These are phyloP conservation scores for Cupressus sempervirens DNA, from an alignment of 75 land plant species.

Conservation along the genomic window DNA sequence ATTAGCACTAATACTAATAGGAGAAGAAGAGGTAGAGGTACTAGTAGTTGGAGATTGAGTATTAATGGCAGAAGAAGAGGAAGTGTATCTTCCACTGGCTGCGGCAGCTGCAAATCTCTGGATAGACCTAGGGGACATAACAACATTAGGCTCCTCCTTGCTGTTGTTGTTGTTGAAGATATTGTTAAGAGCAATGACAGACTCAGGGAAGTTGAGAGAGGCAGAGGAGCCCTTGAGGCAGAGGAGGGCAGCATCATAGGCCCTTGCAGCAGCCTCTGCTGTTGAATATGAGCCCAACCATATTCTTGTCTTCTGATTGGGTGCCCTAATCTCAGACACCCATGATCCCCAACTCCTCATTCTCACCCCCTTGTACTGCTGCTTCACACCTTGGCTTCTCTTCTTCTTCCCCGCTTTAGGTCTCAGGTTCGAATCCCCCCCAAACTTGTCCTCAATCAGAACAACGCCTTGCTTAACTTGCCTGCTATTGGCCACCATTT, in stretches of 20 bases:
- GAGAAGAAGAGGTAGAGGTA: no score
- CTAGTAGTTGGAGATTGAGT: background rate
- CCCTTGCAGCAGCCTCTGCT: slow-evolving; percentile 76
- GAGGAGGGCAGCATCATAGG: slow-evolving; percentile 73
- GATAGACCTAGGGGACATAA: slow-evolving; percentile 26
- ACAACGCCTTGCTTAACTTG: background rate
- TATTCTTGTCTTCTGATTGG: slow-evolving; percentile 69
- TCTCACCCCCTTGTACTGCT: slow-evolving; percentile 67
- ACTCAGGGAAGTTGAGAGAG: slow-evolving; percentile 56
- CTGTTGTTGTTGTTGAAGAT: background rate
- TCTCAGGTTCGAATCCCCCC: background rate
- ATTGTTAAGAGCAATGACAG: background rate
- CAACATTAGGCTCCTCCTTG: slow-evolving; percentile 5
- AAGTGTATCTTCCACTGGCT: background rate
- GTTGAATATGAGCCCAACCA: slow-evolving; percentile 85
- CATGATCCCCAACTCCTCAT: slow-evolving; percentile 87
- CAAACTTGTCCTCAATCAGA: background rate
- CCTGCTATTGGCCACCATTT: background rate
- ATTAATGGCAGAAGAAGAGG: no score
- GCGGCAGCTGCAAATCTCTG: slow-evolving; percentile 33
- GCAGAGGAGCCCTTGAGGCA: slow-evolving; percentile 66
- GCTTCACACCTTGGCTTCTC: slow-evolving; percentile 12
- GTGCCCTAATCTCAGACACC: slow-evolving; percentile 77
- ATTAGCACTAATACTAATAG: no score
- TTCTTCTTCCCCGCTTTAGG: slow-evolving; percentile 5